Evolutionary conservation across 441 rosid species (phyloP).

Genomic region (Mallotus repandus): DNA sequence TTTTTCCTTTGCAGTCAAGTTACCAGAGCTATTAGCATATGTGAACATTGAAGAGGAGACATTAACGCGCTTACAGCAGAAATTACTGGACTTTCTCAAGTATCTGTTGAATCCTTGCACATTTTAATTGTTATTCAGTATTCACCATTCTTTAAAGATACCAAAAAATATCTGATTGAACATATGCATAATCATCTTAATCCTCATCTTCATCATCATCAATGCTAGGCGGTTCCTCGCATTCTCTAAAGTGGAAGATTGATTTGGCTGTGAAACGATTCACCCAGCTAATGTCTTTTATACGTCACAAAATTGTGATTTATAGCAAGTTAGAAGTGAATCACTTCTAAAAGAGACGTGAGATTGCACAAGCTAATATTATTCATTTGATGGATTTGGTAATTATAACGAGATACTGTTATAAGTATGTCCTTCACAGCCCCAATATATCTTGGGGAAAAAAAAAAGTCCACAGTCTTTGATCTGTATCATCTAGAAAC

Average conservation of each 20-base stretch:
- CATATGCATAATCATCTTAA: background rate
- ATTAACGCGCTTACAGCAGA: slow-evolving; percentile 74
- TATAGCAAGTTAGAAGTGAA: background rate
- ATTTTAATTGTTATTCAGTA: background rate
- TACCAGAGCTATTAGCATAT: slow-evolving; percentile 83
- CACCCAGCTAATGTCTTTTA: background rate
- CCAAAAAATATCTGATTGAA: slow-evolving; percentile 5
- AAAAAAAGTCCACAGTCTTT: no score
- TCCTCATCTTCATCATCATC: background rate
- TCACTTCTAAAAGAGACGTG: background rate
- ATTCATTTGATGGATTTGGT: slow-evolving; percentile 1
- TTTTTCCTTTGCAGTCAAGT: slow-evolving; percentile 62
- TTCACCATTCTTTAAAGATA: background rate
- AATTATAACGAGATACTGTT: background rate
- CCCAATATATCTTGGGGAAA: no score
- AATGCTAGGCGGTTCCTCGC: background rate
- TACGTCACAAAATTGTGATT: background rate
- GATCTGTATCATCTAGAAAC: background rate
- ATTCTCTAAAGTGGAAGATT: background rate
- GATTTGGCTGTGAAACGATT: background rate
- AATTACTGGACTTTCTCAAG: slow-evolving; percentile 87
- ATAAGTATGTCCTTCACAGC: background rate
- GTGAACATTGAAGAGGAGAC: slow-evolving; percentile 96
- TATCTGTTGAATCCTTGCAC: slow-evolving; percentile 29
- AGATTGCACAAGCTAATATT: background rate